These are phyloP conservation scores for Sequoiadendron giganteum DNA, from an alignment of 75 land plant genomes.

Conservation along the genomic window DNA sequence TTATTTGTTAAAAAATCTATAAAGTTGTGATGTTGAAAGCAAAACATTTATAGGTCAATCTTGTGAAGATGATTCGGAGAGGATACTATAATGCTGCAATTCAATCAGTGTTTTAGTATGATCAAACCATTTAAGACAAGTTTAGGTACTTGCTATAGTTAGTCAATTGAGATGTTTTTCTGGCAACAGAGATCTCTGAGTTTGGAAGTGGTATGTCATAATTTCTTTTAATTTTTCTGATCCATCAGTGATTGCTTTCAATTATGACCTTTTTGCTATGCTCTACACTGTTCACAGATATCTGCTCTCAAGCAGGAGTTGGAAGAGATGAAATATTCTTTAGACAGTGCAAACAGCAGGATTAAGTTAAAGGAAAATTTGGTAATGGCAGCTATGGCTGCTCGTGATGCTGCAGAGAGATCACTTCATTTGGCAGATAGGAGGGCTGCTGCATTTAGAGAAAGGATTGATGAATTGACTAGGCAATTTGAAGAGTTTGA, in stretches of 20 bases:
- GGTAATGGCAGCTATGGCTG: slow-evolving; percentile 77
- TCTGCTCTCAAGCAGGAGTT: slow-evolving; percentile 36
- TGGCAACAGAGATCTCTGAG: neutral
- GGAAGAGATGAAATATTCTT: slow-evolving; percentile 34
- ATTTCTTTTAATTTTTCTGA: neutral
- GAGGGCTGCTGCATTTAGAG: slow-evolving; percentile 50
- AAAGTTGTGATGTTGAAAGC: neutral
- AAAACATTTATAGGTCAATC: neutral
- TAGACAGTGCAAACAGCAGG: slow-evolving; percentile 59
- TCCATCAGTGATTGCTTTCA: neutral
- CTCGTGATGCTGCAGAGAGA: slow-evolving; percentile 76
- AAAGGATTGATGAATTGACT: slow-evolving; percentile 71
- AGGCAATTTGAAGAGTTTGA: slow-evolving; percentile 71
- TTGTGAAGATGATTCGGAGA: neutral
- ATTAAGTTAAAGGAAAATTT: slow-evolving; percentile 78
- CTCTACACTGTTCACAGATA: slow-evolving; percentile 17
- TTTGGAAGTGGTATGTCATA: neutral
- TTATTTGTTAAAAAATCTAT: neutral
- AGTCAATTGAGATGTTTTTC: neutral
- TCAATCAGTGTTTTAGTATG: neutral
- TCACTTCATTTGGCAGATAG: slow-evolving; percentile 81
- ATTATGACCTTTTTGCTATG: neutral
- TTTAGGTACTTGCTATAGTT: neutral
- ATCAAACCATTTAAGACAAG: neutral
- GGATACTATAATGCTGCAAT: neutral